A percentile compares a stretch with the other conserved stretches of the same genome.
Evolutionary conservation across 2,329 filamentous ascomycete species (phyloP).

Genomic region (Pseudocercospora crystallina): DNA sequence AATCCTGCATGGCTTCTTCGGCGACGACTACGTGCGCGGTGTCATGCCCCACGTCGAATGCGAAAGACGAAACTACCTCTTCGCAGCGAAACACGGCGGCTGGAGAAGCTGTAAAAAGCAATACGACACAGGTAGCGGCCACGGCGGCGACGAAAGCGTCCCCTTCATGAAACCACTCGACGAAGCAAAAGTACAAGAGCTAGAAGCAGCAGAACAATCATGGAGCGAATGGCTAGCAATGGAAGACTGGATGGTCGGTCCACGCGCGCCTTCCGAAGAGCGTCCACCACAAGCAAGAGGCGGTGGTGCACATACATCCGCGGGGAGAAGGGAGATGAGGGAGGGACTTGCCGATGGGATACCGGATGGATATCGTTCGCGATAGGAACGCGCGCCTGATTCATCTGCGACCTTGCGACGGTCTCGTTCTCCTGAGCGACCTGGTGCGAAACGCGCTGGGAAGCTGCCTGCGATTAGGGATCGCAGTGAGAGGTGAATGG

Average conservation of each 20-base stretch:
- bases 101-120: conserved; percentile 87
- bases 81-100: conserved; percentile 86
- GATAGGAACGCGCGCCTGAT: conserved; percentile 5
- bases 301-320: not conserved
- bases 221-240: conserved; percentile 97
- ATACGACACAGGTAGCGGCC: conserved; percentile 68
- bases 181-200: conserved; percentile 73
- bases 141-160: conserved; percentile 71
- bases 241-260: conserved; percentile 98
- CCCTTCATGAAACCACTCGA: conserved; percentile 81
- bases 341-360: conserved; percentile 8
- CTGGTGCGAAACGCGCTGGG: no score
- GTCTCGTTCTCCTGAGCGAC: no score
- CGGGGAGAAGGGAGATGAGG: conserved; percentile 2
- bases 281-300: not conserved
- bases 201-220: conserved; percentile 74
- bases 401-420: not conserved
- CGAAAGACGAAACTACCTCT: conserved; percentile 90
- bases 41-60: conserved; percentile 81
- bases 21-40: conserved; percentile 83
- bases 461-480: no score
- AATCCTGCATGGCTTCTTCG: conserved; percentile 93
- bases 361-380: conserved; percentile 2
- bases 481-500: no score
- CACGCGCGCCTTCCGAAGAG: conserved; percentile 58